Base-by-base conservation (phyloP, 2,329 filamentous ascomycete species). In the Aspergillus sp. region DNA sequence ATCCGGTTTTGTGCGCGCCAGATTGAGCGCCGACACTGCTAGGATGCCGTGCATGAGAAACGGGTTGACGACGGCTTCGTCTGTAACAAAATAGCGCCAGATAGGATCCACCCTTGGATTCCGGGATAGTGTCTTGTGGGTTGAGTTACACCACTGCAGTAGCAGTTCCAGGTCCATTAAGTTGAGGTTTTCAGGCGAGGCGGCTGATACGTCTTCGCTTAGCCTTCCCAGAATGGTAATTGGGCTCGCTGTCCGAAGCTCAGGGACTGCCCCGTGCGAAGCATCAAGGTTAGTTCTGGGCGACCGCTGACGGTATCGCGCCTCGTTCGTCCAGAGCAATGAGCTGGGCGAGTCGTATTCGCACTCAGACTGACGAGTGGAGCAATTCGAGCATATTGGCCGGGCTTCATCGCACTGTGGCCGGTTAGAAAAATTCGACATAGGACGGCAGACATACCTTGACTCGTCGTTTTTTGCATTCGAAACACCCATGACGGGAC, bases 111-210 rank as follows among this genome's bases (percentile, higher is more conserved):
- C 57, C 10, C 27, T 37, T 12, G 50, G 45, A 29, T 44, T 45
- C 8, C 55, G 54, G 2, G 51, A 47, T 7, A 58, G 32, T 1
- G 42, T 41, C 22, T 34, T 35, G 29, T 59, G 56, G 4, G 60
- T 63, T 8, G 51, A 37, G 33, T 55, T 57, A 32, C 52, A 56
- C 56, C 56, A 58, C 12, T 58, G 54, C 43, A 58, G 51, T 41
- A 61, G 63, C 15, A 65, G 54, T 42, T 65, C 67, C 29, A 61
- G 47, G 36, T 69, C 61, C 26, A 62, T 52, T 14, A 69, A 42
- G 34, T 68, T 66, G 6, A 68, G 46, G 20, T 61, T 44, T 7
- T 32, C 25, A 4, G 44, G 35, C n/a, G 40, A 31, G n/a, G 33
- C 33, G 5, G 39, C 17, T 17, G 26, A 25, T 22, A 31, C 26